Base-by-base conservation (phyloP, 768 basidiomycete species). In the Leccinum sublutescens region DNA sequence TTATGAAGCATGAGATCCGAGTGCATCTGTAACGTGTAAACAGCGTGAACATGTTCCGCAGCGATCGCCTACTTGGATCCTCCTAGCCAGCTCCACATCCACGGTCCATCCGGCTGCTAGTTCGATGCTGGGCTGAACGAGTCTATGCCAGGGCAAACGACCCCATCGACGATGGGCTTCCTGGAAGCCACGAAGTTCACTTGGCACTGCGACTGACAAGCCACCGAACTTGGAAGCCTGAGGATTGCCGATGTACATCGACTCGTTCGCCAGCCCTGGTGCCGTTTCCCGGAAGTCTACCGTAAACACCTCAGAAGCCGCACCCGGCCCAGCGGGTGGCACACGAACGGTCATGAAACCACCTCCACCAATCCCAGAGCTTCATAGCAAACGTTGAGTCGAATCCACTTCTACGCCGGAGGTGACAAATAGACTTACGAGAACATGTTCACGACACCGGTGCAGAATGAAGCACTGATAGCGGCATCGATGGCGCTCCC, bases 401-500 rank as follows among this genome's bases (percentile, higher is more conserved):
- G 14, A 25, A 49, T 14, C 10, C 43, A 43, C 10, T 21, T 21
- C 8, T 14, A 25, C 23, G 23, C 6, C 23, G 23, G 14, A 9
- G 17, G 27, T 21, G 64, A 40, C 19, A 31, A 11, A 14, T 15
- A 4, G 14, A 80, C 85, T 69, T 67, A 94, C 81, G 91, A 92
- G 71, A 95, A 97, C 86, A 93, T 93, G 71, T 94, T 95, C 53
- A 93, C 84, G 3, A 91, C 87, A 5, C 91, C 89, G 34, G 77
- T 77, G 69, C 96, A 98, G 25, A 98, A 77, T 0, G 88, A 85
- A 0, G 90, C 81, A 21, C 86, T 83, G 55, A 98, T 85, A 0
- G 86, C 89, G 0, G 96, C 88, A 64, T 98, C 96, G 15, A 96
- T 85, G 0, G 95, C 95, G 66, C 91, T 95, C 17, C 96, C 96